Conservation (phyloP, 331 rosid species). For the Malus hybrid region DNA sequence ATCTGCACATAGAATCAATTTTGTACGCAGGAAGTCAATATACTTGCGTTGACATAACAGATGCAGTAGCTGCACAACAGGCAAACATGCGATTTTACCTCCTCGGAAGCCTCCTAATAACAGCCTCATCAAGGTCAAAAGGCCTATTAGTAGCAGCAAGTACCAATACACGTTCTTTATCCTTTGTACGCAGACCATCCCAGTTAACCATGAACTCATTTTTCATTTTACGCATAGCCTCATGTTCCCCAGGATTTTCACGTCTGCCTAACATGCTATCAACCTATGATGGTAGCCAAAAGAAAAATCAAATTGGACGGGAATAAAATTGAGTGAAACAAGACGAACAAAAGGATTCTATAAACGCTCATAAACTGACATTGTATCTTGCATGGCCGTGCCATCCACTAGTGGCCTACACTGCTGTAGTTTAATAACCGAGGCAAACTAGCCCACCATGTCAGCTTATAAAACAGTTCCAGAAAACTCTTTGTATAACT, state of each 20-base stretch:
- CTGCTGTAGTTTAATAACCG: not conserved
- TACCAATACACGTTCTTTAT: too few species aligned
- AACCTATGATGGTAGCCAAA: constrained; percentile 41
- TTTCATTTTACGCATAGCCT: too few species aligned
- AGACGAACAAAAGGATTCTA: not conserved
- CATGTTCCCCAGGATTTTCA: constrained; percentile 43
- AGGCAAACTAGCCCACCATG: not conserved
- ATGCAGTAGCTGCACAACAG: too few species aligned
- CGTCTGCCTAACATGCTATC: constrained; percentile 98
- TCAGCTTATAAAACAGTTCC: not conserved
- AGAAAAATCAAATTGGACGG: not conserved
- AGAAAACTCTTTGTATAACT: not conserved
- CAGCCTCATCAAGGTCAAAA: too few species aligned
- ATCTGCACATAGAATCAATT: constrained; percentile 31
- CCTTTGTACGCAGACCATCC: too few species aligned
- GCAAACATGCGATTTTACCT: too few species aligned
- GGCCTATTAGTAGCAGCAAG: too few species aligned
- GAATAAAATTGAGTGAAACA: not conserved
- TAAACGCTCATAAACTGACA: not conserved
- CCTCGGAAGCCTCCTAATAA: too few species aligned
- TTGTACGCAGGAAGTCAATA: not conserved
- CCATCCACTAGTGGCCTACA: not conserved
- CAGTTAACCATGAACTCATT: too few species aligned
- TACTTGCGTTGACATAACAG: not conserved
- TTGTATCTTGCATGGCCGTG: not conserved